Percentiles rank a stretch among this genome's conserved stretches.
Evolutionary conservation across 306 rosid species (phyloP).

Genomic region (Pterocarpus macrocarpus): DNA sequence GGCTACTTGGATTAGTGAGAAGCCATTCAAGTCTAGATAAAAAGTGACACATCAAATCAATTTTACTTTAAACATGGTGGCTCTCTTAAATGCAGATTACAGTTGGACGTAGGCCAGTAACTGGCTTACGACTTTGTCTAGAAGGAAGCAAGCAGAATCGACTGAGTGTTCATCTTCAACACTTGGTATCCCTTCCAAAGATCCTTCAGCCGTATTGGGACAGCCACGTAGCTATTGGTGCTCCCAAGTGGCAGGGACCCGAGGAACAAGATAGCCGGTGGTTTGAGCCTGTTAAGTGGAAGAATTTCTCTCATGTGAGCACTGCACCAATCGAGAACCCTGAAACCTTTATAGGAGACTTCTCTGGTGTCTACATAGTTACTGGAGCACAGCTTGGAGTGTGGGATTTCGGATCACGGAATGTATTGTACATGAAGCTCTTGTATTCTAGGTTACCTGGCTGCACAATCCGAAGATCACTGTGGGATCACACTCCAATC

Average conservation of each 20-base stretch:
- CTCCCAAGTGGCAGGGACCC: constrained; percentile 91
- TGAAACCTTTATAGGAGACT: constrained; percentile 69
- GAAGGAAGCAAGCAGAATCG: constrained; percentile 88
- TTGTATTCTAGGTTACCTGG: constrained; percentile 78
- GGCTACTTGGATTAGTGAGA: not conserved
- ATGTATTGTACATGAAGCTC: constrained; percentile 83
- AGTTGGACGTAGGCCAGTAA: constrained; percentile 88
- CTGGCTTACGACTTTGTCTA: constrained; percentile 73
- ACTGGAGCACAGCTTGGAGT: constrained; percentile 93
- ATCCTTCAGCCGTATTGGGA: constrained; percentile 82
- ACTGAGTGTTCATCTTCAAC: constrained; percentile 82
- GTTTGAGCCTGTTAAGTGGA: constrained; percentile 92
- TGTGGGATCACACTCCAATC: constrained; percentile 73
- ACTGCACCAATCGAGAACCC: constrained; percentile 86
- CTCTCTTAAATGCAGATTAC: constrained; percentile 66
- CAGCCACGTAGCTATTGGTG: constrained; percentile 77
- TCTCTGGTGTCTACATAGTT: constrained; percentile 69
- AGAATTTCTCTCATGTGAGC: constrained; percentile 85
- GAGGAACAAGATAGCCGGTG: constrained; percentile 95
- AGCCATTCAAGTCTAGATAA: not conserved
- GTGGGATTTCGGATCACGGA: constrained; percentile 85
- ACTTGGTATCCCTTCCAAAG: constrained; percentile 80
- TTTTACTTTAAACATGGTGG: constrained; percentile 2
- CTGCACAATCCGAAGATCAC: constrained; percentile 76
- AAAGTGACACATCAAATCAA: not conserved